These are phyloP conservation scores for Suhomyces chickasaworum DNA, from an alignment of 1,139 yeast species.

Conservation along the genomic window DNA sequence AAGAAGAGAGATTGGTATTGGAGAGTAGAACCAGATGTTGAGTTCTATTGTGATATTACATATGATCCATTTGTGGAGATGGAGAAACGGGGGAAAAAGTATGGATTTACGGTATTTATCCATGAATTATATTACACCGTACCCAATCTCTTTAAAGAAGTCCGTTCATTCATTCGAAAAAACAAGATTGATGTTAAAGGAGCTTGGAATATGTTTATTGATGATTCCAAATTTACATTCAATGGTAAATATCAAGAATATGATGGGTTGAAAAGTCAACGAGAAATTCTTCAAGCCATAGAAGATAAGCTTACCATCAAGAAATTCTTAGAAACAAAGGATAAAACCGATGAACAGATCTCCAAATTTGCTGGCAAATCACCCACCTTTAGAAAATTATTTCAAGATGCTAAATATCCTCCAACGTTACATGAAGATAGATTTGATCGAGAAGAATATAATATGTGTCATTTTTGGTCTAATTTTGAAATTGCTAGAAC, in stretches of 20 bases:
- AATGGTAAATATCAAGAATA: conserved; percentile 28
- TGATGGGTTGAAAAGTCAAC: conserved; percentile 22
- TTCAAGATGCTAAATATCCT: conserved; percentile 28
- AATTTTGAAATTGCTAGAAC: conserved; percentile 88
- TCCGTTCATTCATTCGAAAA: conserved; percentile 58
- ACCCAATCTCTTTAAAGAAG: conserved; percentile 75
- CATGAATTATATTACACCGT: conserved; percentile 76
- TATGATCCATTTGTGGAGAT: conserved; percentile 88
- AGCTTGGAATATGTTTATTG: conserved; percentile 59
- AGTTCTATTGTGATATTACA: conserved; percentile 84
- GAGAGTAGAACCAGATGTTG: conserved; percentile 92
- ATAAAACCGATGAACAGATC: conserved; percentile 20
- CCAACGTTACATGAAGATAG: conserved; percentile 51
- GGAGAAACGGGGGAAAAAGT: conserved; percentile 67
- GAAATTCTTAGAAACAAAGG: conserved; percentile 22
- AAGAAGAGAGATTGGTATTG: conserved; percentile 81
- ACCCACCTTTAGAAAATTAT: conserved; percentile 20
- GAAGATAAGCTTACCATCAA: conserved; percentile 32
- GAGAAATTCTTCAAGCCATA: conserved; percentile 29
- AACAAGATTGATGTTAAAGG: conserved; percentile 51
- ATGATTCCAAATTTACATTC: conserved; percentile 27
- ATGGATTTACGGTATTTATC: conserved; percentile 80
- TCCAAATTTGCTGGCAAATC: conserved; percentile 16
- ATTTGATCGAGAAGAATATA: conserved; percentile 68
- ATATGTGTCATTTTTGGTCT: conserved; percentile 89